A percentile compares a stretch with the other conserved stretches of the same genome.
Evolutionary conservation across 176 grass and related monocot species (phyloP).

Genomic region (Oropetium thomaeum): DNA sequence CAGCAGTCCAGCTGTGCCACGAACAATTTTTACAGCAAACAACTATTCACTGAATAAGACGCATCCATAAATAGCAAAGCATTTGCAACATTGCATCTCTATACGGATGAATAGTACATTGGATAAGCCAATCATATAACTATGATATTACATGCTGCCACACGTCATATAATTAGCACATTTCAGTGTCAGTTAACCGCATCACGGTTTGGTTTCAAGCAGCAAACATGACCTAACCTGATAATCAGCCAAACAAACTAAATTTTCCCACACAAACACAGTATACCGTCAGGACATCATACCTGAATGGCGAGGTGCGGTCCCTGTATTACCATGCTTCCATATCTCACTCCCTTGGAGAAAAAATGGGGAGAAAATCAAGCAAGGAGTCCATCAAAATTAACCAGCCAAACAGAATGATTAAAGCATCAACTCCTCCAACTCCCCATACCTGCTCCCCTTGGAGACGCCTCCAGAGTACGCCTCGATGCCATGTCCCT

Average conservation of each 20-base stretch:
- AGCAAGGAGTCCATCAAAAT: constrained; percentile 1
- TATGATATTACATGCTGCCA: background rate
- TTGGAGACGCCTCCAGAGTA: constrained; percentile 22
- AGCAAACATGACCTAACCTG: background rate
- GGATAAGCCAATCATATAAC: background rate
- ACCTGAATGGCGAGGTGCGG: constrained; percentile 35
- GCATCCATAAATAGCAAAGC: background rate
- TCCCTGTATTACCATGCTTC: constrained; percentile 19
- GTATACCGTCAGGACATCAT: background rate
- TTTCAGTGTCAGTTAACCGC: background rate
- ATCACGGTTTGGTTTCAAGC: background rate
- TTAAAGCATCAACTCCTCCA: background rate
- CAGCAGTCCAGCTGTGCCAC: background rate
- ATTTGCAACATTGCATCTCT: background rate
- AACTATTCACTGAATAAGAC: background rate
- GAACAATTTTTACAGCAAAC: too few relatives aligned
- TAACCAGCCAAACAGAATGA: background rate
- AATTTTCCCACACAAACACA: background rate
- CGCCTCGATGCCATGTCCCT: constrained; percentile 19
- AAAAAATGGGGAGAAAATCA: background rate
- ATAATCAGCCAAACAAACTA: constrained; percentile 6
- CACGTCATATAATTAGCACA: background rate
- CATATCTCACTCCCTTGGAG: background rate
- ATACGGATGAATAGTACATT: background rate
- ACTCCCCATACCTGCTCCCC: constrained; percentile 26